These are phyloP conservation scores for Sanghuangporus sanghuang DNA, from an alignment of 1,284 basidiomycete species.

Conservation along the genomic window DNA sequence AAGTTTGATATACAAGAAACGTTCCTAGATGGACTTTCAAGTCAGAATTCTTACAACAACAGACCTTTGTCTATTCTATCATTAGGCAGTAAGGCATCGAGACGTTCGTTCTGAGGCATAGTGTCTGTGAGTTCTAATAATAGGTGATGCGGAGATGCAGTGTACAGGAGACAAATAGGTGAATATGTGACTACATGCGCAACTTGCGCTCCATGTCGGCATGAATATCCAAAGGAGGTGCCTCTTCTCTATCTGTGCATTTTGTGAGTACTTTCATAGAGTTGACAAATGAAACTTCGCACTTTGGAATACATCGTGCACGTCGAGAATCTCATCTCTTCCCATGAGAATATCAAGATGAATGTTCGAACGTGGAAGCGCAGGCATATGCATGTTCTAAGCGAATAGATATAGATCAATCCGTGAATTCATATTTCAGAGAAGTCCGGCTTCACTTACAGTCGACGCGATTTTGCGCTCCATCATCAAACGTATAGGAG, in stretches of 20 bases:
- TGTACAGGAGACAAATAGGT: background rate
- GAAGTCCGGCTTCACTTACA: conserved; percentile 40
- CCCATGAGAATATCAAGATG: conserved; percentile 91
- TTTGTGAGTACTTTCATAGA: background rate
- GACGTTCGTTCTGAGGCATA: background rate
- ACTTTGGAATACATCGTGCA: conserved; percentile 72
- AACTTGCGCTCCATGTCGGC: conserved; percentile 18
- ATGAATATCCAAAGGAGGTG: conserved; percentile 16
- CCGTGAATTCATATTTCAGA: background rate
- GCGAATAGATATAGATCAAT: background rate
- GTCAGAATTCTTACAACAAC: no score
- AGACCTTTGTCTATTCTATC: no score
- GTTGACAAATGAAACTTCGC: conserved; percentile 23
- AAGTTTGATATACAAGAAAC: no score
- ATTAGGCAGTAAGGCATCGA: no score
- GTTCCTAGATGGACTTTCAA: no score
- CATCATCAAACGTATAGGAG: conserved; percentile 88
- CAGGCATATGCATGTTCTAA: conserved; percentile 62
- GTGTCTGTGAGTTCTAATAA: background rate
- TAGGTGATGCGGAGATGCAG: background rate
- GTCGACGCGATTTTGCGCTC: conserved; percentile 82
- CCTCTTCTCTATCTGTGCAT: background rate
- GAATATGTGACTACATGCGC: conserved; percentile 9
- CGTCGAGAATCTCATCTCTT: conserved; percentile 76
- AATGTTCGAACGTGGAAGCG: conserved; percentile 65